Evolutionary conservation across 192 early-diverging fungal genomes (phyloP).

Genomic region (Coemansia sp.): DNA sequence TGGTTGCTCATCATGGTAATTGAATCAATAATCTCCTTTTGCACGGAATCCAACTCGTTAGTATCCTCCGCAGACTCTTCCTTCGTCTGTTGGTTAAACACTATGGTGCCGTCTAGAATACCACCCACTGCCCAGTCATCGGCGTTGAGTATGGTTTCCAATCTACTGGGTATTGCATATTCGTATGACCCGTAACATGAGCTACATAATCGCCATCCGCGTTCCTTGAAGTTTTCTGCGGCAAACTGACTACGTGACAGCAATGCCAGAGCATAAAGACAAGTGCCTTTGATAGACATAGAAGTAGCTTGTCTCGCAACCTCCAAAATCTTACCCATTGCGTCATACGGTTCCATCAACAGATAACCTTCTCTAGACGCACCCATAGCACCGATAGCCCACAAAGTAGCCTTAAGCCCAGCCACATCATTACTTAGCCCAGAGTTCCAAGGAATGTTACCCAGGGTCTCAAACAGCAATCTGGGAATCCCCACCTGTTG

Average conservation of each 20-base stretch:
- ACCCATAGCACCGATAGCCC: slow-evolving; percentile 55
- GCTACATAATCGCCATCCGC: slow-evolving; percentile 48
- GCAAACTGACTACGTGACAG: slow-evolving; percentile 50
- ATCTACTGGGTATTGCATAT: slow-evolving; percentile 41
- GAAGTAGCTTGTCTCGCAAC: slow-evolving; percentile 29
- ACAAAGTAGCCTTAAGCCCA: slow-evolving; percentile 53
- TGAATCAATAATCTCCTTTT: slow-evolving; percentile 47
- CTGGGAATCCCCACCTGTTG: slow-evolving; percentile 29
- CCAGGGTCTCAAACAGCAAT: slow-evolving; percentile 52
- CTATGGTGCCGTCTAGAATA: slow-evolving; percentile 35
- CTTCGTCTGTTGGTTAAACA: slow-evolving; percentile 19
- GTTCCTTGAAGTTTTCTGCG: slow-evolving; percentile 45
- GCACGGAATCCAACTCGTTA: slow-evolving; percentile 51
- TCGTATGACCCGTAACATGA: slow-evolving; percentile 51
- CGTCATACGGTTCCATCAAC: slow-evolving; percentile 38
- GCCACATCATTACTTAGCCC: slow-evolving; percentile 28
- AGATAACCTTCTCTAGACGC: slow-evolving; percentile 44
- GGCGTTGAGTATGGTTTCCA: slow-evolving; percentile 38
- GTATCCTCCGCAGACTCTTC: slow-evolving; percentile 1
- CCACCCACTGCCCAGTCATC: slow-evolving; percentile 40
- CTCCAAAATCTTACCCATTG: slow-evolving; percentile 28
- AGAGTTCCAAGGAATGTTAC: slow-evolving; percentile 50
- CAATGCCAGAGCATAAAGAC: slow-evolving; percentile 45
- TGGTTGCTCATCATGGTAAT: slow-evolving; percentile 51
- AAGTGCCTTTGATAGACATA: slow-evolving; percentile 48